Evolutionary conservation across 1,284 basidiomycete species (phyloP), one percentile per base, ranked within the genome.

Genomic region (Trametes hirsuta): DNA sequence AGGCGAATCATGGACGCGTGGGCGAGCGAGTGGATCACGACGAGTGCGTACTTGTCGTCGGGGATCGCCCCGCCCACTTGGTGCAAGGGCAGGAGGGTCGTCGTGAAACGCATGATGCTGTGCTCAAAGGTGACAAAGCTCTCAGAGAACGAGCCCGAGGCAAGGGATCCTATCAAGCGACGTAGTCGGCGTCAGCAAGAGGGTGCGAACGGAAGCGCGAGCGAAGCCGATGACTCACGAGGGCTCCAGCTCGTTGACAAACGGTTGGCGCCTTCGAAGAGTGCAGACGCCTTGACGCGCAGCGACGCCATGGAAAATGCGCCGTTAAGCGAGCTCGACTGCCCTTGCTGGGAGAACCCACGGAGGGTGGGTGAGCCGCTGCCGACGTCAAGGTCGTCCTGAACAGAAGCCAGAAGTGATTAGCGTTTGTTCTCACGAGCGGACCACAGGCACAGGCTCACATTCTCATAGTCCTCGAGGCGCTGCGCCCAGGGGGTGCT

Each of bases 251-350:
- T 81, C 25, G 79, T 79, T 21, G 86, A 79, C 30, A 91, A 72
- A 55, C 79, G 76, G 62, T 85, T 81, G 36, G 89, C 88, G 45
- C 82, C 84, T 58, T 89, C 81, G 67, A 88, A 88, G 22, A 93
- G 78, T 14, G 87, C 82, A n/a, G 90, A 85, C 10, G 88, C 88
- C 74, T 92, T 92, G 47, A 82, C 86, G 64, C 87, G 85, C 59
- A 90, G 73, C 6, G 88, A 86, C 34, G 78, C 75, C 39, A 80
- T 79, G 6, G 87, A 86, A 71, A 87, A 90, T 21, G 30, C 30
- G 30, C 86, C 83, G 51, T 78, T 80, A 30, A 74, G 71, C 9
- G 76, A 67, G 39, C 77, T 75, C 6, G 82, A 78, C 55, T 83
- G 82, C 39, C 81, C 85, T 58, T 84, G 74, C 51, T 73, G 73